Evolutionary conservation across 306 rosid species (phyloP), one percentile per base, ranked within the genome.

Genomic region (Mucuna pruriens): DNA sequence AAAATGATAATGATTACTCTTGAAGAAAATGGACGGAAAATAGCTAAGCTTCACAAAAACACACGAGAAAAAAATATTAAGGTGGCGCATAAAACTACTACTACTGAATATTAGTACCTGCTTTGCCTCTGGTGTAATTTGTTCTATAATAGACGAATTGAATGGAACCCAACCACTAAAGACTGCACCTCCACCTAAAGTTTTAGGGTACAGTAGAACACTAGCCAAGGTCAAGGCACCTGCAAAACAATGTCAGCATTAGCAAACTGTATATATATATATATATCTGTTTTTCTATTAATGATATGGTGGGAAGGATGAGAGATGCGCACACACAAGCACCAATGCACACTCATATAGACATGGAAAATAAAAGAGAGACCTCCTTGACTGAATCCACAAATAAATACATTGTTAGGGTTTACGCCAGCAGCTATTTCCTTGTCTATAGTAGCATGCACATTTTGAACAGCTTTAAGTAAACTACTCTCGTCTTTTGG

Each of bases 111-210:
- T 13, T 74, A 26, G 65, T 87, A 93, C 97, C 96, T 79, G 86
- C 85, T 91, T 90, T 13, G 98, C 94, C 42, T 93, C 95, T 1
- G 92, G 90, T 13, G 87, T 51, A 44, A 93, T 83, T 62, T 80
- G 82, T 71, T 89, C 92, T 8, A 25, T 16, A 42, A 87, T 64
- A 33, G 99, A 86, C 8, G 88, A 81, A 89, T 85, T 89, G 75
- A 95, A 93, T 49, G 99, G 96, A 87, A 95, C 86, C 94, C 94
- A 93, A 64, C 99, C 94, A 61, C 98, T 88, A 83, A 95, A 95
- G 42, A 95, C 91, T 11, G 94, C 97, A 63, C 91, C 98, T 73
- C 98, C 98, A 29, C 98, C 97, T 19, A 91, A 90, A 72, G 97
- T 91, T 83, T 93, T 90, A 38, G 98, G 99, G 88, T 93, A 93